phyloP scores from a whole-genome alignment of 2,329 filamentous ascomycete species.

The Penicillium olsonii region DNA sequence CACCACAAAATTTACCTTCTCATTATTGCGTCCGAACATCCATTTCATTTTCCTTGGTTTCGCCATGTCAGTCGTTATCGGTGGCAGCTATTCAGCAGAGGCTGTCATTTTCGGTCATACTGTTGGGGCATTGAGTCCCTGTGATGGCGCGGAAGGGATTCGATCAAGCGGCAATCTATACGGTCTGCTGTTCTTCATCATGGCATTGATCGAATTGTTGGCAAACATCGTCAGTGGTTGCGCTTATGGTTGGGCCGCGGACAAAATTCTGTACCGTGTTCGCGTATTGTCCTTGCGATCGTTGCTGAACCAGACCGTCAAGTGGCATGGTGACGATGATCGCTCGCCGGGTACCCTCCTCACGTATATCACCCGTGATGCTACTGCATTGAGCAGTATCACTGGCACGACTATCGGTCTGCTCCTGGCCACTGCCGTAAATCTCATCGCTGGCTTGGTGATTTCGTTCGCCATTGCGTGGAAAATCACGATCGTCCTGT shows the following conservation, averaged over 20 bases:
- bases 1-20: not conserved
- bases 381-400: constrained; percentile 65
- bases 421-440: constrained; percentile 67
- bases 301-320: constrained; percentile 63
- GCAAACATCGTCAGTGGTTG: constrained; percentile 62
- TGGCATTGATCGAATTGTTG: constrained; percentile 59
- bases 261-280: constrained; percentile 64
- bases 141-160: constrained; percentile 51
- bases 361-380: constrained; percentile 65
- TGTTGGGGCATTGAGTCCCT: constrained; percentile 57
- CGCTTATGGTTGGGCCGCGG: constrained; percentile 59
- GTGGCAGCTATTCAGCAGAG: constrained; percentile 57
- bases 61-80: constrained; percentile 56
- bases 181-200: constrained; percentile 60
- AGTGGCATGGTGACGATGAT: constrained; percentile 68
- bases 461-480: constrained; percentile 67
- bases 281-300: constrained; percentile 64
- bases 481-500: constrained; percentile 72
- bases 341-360: constrained; percentile 59
- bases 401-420: constrained; percentile 71
- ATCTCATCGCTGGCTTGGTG: constrained; percentile 67
- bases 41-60: constrained; percentile 51
- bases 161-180: constrained; percentile 54
- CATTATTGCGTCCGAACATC: constrained; percentile 43
- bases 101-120: constrained; percentile 62